A percentile compares a stretch with the other conserved stretches of the same genome.
These are phyloP conservation scores for Cicer pinnatifidum DNA, from an alignment of 306 rosid genomes.

Conservation along the genomic window DNA sequence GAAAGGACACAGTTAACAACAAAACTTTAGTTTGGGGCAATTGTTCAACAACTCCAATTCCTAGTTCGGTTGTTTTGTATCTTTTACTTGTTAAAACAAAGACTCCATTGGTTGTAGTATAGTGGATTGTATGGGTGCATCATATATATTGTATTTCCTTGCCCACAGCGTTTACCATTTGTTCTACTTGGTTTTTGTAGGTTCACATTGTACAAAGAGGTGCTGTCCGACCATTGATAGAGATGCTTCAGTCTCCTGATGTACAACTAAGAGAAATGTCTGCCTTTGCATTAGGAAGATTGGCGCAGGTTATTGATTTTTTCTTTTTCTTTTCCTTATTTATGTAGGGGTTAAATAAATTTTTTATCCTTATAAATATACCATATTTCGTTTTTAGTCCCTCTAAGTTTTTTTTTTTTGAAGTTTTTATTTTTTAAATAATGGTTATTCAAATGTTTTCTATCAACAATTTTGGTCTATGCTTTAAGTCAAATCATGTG, in stretches of 20 bases:
- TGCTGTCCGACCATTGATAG: conserved; percentile 93
- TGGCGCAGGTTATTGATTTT: conserved; percentile 77
- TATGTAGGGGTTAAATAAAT: too few relatives aligned
- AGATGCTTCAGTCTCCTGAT: conserved; percentile 96
- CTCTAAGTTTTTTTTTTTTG: too few relatives aligned
- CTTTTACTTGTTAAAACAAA: conserved; percentile 22
- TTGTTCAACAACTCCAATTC: conserved; percentile 31
- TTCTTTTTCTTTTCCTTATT: background rate
- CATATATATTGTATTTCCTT: background rate
- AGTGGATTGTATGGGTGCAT: conserved; percentile 28
- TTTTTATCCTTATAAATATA: too few relatives aligned
- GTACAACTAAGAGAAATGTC: conserved; percentile 96
- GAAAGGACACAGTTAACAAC: conserved; percentile 8
- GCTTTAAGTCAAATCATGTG: too few relatives aligned
- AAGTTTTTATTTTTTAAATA: too few relatives aligned
- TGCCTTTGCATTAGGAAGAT: conserved; percentile 97
- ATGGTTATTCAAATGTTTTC: too few relatives aligned
- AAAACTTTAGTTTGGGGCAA: conserved; percentile 10
- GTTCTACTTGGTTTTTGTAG: conserved; percentile 50
- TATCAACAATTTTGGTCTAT: too few relatives aligned
- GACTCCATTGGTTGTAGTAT: conserved; percentile 34
- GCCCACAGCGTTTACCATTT: conserved; percentile 13
- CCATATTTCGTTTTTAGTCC: too few relatives aligned
- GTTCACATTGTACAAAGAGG: conserved; percentile 98
- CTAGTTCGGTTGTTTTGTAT: conserved; percentile 23